Base-by-base conservation (phyloP, 805 yeast genomes). In the Candida boidinii region DNA sequence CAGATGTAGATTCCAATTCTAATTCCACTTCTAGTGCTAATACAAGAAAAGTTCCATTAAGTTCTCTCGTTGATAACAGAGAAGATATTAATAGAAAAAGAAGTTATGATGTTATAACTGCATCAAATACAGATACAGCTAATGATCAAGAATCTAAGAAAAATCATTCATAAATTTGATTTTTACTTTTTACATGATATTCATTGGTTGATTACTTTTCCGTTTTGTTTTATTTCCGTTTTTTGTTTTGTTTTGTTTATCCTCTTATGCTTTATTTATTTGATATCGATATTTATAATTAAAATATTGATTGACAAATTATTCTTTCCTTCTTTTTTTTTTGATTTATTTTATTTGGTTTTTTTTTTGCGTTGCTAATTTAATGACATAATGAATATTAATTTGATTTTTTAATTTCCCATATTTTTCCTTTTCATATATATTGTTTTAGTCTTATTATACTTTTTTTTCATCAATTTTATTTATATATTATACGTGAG, bases 101-200 rank as follows among this genome's bases (percentile, higher is more conserved):
- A n/a, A n/a, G n/a, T n/a, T n/a, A n/a, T n/a, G n/a, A n/a, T n/a
- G n/a, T n/a, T n/a, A n/a, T n/a, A n/a, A n/a, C n/a, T n/a, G n/a
- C n/a, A n/a, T n/a, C n/a, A n/a, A n/a, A n/a, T n/a, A n/a, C n/a
- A n/a, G n/a, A n/a, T n/a, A n/a, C n/a, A n/a, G n/a, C n/a, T n/a
- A n/a, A n/a, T n/a, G n/a, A n/a, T n/a, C n/a, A n/a, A n/a, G n/a
- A n/a, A n/a, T n/a, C n/a, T n/a, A 21, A 30, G 13, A 36, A 35
- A 19, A 44, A 44, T 23, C 38, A 39, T 26, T 20, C 34, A 13
- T 34, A 29, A 17, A 33, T 41, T 17, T 33, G 38, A 28, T 35
- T 42, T 9, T 33, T 40, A 18, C 39, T 36, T 16, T 39, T 38
- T 5, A 27, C 22, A 4, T 38, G 30, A 28, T 26, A 12, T 7